phyloP scores from a whole-genome alignment of 805 yeast genomes.

The Cyberlindnera maritima region DNA sequence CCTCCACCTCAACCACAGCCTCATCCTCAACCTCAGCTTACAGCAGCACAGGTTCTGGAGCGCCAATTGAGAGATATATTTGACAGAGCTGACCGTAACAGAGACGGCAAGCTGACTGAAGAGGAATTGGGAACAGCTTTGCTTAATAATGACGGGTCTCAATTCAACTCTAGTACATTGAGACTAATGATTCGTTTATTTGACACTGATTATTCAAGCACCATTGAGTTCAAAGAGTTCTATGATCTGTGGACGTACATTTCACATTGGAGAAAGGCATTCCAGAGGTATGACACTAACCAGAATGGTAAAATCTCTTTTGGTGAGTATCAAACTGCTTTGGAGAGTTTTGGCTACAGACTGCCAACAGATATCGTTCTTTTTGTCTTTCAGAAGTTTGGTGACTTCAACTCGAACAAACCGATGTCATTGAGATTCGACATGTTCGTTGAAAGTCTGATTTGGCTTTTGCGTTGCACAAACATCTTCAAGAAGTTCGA shows the following conservation, averaged over 20 bases:
- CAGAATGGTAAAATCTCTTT: constrained; percentile 58
- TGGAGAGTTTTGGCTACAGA: constrained; percentile 64
- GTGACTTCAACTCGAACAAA: constrained; percentile 33
- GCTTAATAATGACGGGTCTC: constrained; percentile 60
- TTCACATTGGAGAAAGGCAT: constrained; percentile 62
- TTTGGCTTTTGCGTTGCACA: constrained; percentile 72
- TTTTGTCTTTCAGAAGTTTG: constrained; percentile 56
- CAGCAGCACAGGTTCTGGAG: constrained; percentile 33
- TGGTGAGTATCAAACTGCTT: constrained; percentile 60
- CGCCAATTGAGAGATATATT: constrained; percentile 47
- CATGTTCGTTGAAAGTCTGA: constrained; percentile 75
- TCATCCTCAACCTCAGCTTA: constrained; percentile 13
- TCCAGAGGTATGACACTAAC: constrained; percentile 59
- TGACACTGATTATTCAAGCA: constrained; percentile 45
- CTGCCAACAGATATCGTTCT: constrained; percentile 54
- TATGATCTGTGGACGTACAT: constrained; percentile 67
- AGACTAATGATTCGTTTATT: constrained; percentile 61
- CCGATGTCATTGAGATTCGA: constrained; percentile 62
- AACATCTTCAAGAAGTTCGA: constrained; percentile 79
- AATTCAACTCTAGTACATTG: constrained; percentile 59
- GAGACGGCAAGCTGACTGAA: constrained; percentile 53
- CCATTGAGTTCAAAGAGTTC: constrained; percentile 57
- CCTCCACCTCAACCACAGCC: constrained; percentile 1
- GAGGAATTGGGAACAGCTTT: constrained; percentile 57
- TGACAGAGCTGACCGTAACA: constrained; percentile 52